A percentile compares a stretch with the other conserved stretches of the same genome.
These are phyloP conservation scores for Cercospora zeina DNA, from an alignment of 2,329 filamentous ascomycete genomes.

Conservation along the genomic window DNA sequence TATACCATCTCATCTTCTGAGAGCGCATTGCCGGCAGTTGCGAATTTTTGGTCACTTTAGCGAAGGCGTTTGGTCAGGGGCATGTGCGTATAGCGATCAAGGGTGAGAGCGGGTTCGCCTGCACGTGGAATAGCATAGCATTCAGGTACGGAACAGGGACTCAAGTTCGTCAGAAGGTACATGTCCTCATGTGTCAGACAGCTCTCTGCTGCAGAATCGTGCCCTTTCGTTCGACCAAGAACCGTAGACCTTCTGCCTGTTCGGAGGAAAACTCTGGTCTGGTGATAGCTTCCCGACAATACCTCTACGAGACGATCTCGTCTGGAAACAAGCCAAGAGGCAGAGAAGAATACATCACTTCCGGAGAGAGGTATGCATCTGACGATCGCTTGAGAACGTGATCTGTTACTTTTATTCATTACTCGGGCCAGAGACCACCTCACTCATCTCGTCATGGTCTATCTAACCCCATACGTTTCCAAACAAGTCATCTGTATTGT, in stretches of 20 bases:
- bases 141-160: neutral
- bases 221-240: no score
- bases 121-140: neutral
- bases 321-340: no score
- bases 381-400: no score
- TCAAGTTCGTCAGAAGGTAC: no score
- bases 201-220: no score
- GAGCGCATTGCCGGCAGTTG: neutral
- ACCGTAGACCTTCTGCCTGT: no score
- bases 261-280: no score
- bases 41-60: neutral
- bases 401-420: conserved; percentile 1
- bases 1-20: conserved; percentile 45
- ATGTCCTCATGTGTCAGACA: no score
- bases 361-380: no score
- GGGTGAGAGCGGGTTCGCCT: neutral
- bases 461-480: conserved; percentile 87
- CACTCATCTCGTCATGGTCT: neutral
- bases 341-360: no score
- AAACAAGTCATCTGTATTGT: conserved; percentile 74
- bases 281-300: no score
- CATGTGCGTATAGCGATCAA: neutral
- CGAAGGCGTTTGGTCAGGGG: conserved; percentile 2
- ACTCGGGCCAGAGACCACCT: neutral
- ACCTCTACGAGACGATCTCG: no score